Evolutionary conservation across 768 basidiomycete species (phyloP), one percentile per base, ranked within the genome.

Genomic region (Tricholoma matsutake): DNA sequence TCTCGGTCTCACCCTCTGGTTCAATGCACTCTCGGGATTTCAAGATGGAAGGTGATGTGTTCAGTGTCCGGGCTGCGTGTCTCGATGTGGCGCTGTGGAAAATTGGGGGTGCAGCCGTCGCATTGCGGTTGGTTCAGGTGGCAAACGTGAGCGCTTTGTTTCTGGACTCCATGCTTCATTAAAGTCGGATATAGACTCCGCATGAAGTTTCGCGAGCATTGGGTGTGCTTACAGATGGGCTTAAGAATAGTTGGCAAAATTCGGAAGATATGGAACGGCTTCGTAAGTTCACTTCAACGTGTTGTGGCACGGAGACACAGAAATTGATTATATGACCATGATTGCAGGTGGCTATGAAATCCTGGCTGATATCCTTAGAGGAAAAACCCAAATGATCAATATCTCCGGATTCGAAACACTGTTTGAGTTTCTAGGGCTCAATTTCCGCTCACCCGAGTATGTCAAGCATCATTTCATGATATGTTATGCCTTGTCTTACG

Each of bases 251-350:
- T 66, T 98, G 96, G 96, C 85, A 92, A 67, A 94, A 93, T 67
- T 95, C 92, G 35, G 95, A 96, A 69, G 96, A 97, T 65, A 94
- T 96, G 88, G 95, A 96, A 69, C 80, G 88, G 34, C 75, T 94
- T 57, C 86, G 94, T 94, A 66, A 67, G 89, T 79, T 11, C 13
- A 41, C 56, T n/a, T n/a, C 51, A 8, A 25, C 22, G 11, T 16
- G 25, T 8, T 51, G 9, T 6, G 9, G 25, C 25, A 8, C n/a
- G n/a, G 14, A 31, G 3, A n/a, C 41, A 11, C n/a, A 45, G 13
- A 49, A 43, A 14, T n/a, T 16, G 32, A 6, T 53, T 25, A 13
- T 5, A 37, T 43, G 49, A 2, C 39, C 37, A 54, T 61, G 22
- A 53, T 25, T 18, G 25, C 14, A 94, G 93, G 87, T 57, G 95